These are phyloP conservation scores for Allomyces macrogynus DNA, from an alignment of 192 early-diverging fungal species.

Conservation along the genomic window DNA sequence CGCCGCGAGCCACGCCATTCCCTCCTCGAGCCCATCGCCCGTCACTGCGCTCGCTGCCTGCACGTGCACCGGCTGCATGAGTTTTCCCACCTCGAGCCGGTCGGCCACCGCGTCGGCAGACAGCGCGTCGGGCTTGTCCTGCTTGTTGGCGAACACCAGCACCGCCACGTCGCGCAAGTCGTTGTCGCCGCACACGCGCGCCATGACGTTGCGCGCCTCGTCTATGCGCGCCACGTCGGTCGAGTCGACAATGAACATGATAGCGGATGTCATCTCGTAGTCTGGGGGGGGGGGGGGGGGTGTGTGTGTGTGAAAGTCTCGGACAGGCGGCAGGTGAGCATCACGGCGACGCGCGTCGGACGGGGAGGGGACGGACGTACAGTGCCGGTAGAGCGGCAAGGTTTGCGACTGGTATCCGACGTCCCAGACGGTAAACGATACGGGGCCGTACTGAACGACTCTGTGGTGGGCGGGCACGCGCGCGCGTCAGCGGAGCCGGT, in stretches of 20 bases:
- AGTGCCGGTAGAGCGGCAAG: not conserved
- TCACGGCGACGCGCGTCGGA: too few relatives aligned
- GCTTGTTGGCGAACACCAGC: conserved; percentile 4
- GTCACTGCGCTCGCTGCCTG: not conserved
- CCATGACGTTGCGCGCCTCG: not conserved
- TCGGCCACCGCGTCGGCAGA: conserved; percentile 1
- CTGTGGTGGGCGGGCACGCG: too few relatives aligned
- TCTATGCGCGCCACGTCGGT: conserved; percentile 1
- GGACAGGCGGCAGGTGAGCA: too few relatives aligned
- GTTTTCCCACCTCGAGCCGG: not conserved
- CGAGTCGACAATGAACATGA: conserved; percentile 3
- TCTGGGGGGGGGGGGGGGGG: too few relatives aligned
- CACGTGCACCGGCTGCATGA: conserved; percentile 1
- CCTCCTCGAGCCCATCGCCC: conserved; percentile 4
- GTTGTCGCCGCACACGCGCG: not conserved
- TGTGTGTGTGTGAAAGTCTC: too few relatives aligned
- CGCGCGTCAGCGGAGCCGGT: too few relatives aligned
- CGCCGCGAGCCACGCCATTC: conserved; percentile 4
- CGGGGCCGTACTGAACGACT: too few relatives aligned
- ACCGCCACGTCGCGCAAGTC: not conserved
- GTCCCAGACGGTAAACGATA: too few relatives aligned
- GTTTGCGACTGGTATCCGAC: too few relatives aligned
- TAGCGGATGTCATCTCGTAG: not conserved
- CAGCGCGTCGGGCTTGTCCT: conserved; percentile 1
- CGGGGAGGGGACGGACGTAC: too few relatives aligned